These are phyloP conservation scores for Phytophthora idaei DNA, from an alignment of 352 stramenopile species.

Conservation along the genomic window DNA sequence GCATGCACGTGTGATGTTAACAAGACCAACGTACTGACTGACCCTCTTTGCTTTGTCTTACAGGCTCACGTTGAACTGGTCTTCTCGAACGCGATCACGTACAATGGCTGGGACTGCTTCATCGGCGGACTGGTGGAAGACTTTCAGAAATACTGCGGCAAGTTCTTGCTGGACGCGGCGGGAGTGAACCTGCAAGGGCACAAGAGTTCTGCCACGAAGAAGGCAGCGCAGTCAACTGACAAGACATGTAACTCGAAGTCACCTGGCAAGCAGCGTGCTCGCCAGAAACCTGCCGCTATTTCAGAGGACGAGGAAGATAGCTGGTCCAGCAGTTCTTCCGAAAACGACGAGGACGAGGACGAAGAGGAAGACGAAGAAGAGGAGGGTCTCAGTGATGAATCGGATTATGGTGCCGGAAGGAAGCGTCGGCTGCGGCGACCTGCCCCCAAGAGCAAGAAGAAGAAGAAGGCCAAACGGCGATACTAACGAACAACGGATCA, in stretches of 20 bases:
- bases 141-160: constrained; percentile 72
- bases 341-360: constrained; percentile 65
- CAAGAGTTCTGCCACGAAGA: constrained; percentile 28
- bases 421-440: constrained; percentile 42
- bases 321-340: constrained; percentile 51
- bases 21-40: constrained; percentile 6
- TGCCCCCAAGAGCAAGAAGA: constrained; percentile 29
- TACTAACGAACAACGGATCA: constrained; percentile 10
- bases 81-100: constrained; percentile 82
- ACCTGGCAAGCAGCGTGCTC: constrained; percentile 40
- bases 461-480: constrained; percentile 44
- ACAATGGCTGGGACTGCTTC: constrained; percentile 70
- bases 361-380: constrained; percentile 71
- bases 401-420: constrained; percentile 46
- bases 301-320: constrained; percentile 63
- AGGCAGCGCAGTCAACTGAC: background rate
- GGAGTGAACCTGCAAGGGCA: constrained; percentile 39
- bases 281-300: constrained; percentile 24
- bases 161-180: constrained; percentile 75
- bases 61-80: constrained; percentile 77
- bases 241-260: constrained; percentile 10
- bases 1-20: background rate
- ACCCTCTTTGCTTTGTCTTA: constrained; percentile 1
- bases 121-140: constrained; percentile 69
- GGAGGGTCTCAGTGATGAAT: constrained; percentile 46